Evolutionary conservation across 768 basidiomycete species (phyloP), one percentile per base, ranked within the genome.

Genomic region (Collybia nuda): DNA sequence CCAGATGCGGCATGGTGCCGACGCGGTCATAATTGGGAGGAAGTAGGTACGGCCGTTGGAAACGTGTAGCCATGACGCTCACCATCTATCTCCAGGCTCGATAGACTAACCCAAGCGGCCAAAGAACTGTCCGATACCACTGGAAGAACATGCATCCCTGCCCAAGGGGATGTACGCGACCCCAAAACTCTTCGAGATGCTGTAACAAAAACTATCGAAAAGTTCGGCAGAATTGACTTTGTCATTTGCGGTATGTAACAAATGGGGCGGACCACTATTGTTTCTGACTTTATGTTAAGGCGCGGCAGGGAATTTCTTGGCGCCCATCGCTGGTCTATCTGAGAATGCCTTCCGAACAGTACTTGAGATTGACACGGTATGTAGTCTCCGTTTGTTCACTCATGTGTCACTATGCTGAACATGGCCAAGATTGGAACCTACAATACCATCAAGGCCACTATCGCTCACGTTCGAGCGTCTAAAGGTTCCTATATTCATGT

Each of bases 221-320:
- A 75, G 56, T 94, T 89, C 62, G 94, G 95, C 0, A 77, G 77
- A 55, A 92, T 99, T 51, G 95, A 99, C 70, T 96, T 91, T 64
- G 95, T 98, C 44, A 90, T 98, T 48, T 93, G 92, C 63, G 93
- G 93, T 90, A 66, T 50, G 77, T 69, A 29, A 28, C 29, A 4
- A 12, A 35, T n/a, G 23, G 19, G 6, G 6, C 7, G 6, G 12
- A 11, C 23, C 36, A 32, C 17, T 18, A 12, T 17, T 37, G 4
- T 22, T 43, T 29, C 39, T 40, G 17, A 28, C 15, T 35, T 21
- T 43, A 17, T 40, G 15, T 23, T 22, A 62, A 93, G 92, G 92
- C 54, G 94, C 94, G 37, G 96, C 96, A 51, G 96, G 96, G 2
- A 99, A 98, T 72, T 99, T 98, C 72, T 76, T 99, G 23, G 88